Evolutionary conservation across 1,284 basidiomycete species (phyloP).

Genomic region (Mycosarcoma mackinlayi): DNA sequence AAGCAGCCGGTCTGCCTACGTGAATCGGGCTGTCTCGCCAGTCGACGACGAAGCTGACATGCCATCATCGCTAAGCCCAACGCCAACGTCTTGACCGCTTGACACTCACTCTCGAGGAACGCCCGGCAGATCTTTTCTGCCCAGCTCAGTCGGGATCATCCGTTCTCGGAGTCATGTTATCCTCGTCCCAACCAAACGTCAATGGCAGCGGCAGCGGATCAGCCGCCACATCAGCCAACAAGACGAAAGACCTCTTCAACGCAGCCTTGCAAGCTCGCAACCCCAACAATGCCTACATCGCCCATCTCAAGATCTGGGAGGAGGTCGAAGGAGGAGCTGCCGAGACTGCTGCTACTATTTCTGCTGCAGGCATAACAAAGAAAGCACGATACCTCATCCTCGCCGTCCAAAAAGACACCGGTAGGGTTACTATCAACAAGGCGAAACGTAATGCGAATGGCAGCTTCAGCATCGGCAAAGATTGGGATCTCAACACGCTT

Average conservation of each 20-base stretch:
- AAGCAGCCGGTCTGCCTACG: no score
- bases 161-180: conserved; percentile 20
- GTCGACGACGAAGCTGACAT: conserved; percentile 8
- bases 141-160: neutral
- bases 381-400: conserved; percentile 66
- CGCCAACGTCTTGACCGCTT: conserved; percentile 2
- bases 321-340: conserved; percentile 31
- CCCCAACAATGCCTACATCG: conserved; percentile 60
- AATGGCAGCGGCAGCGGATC: conserved; percentile 7
- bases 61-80: neutral
- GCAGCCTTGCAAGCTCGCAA: conserved; percentile 59
- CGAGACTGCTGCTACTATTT: neutral
- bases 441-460: conserved; percentile 95
- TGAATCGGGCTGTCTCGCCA: no score
- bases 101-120: neutral
- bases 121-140: no score
- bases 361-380: conserved; percentile 12
- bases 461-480: conserved; percentile 96
- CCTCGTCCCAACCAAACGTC: conserved; percentile 19
- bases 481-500: conserved; percentile 88
- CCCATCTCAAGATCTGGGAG: conserved; percentile 67
- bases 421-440: conserved; percentile 75
- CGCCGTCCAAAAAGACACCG: conserved; percentile 55
- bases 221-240: conserved; percentile 18
- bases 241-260: conserved; percentile 59